Conservation (phyloP, 805 yeast genomes). For the Starmerella vitae region DNA sequence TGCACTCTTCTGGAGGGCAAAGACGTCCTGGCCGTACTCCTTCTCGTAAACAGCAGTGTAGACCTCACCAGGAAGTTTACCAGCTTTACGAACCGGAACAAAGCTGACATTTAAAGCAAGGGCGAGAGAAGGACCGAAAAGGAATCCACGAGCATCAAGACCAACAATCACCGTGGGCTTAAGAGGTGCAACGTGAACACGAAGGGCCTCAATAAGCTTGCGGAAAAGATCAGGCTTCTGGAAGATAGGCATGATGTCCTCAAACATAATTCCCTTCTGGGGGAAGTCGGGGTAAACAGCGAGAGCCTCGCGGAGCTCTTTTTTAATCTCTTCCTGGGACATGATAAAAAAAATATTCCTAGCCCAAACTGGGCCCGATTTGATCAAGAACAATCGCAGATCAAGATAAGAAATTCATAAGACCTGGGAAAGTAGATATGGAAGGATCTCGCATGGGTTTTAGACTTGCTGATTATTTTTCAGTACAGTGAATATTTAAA, state of each 20-base stretch:
- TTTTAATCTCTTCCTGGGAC: slow-evolving; percentile 16
- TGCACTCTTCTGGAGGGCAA: slow-evolving; percentile 76
- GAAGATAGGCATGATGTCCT: slow-evolving; percentile 93
- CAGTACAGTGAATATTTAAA: too few species aligned
- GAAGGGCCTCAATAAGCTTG: slow-evolving; percentile 67
- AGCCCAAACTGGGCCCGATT: neutral
- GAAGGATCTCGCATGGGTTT: too few species aligned
- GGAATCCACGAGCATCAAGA: slow-evolving; percentile 90
- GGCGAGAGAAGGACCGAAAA: slow-evolving; percentile 93
- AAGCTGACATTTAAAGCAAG: slow-evolving; percentile 79
- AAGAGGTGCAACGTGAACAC: slow-evolving; percentile 47
- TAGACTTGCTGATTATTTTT: too few species aligned
- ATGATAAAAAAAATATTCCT: neutral
- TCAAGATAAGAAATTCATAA: neutral
- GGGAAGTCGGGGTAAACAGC: slow-evolving; percentile 90
- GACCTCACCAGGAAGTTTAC: slow-evolving; percentile 84
- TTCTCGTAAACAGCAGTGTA: slow-evolving; percentile 61
- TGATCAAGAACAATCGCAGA: neutral
- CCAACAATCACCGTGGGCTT: slow-evolving; percentile 83
- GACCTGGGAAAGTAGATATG: neutral
- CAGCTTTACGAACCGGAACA: slow-evolving; percentile 89
- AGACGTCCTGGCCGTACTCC: slow-evolving; percentile 83
- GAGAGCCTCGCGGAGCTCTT: slow-evolving; percentile 24
- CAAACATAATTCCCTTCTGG: slow-evolving; percentile 78
- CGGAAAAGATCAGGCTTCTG: slow-evolving; percentile 68